Percentiles rank a stretch among this genome's conserved stretches.
Conservation (phyloP, 768 basidiomycete species). For the Boletus sensibilis region DNA sequence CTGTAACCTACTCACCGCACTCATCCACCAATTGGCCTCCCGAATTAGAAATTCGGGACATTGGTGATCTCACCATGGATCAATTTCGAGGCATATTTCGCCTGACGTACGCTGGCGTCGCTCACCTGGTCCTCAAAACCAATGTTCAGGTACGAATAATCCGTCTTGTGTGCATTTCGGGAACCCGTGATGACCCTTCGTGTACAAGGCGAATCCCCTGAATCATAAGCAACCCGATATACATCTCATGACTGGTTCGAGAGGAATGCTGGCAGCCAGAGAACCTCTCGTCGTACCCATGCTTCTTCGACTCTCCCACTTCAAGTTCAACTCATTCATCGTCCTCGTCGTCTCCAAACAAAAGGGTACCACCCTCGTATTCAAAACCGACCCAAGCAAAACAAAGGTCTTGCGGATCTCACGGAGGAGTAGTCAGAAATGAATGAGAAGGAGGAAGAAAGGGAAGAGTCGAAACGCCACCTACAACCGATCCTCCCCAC, state of each 20-base stretch:
- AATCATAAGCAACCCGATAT: constrained; percentile 92
- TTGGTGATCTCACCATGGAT: constrained; percentile 93
- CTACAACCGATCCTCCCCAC: constrained; percentile 34
- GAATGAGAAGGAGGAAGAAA: constrained; percentile 36
- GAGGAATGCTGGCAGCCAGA: constrained; percentile 90
- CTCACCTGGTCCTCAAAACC: constrained; percentile 80
- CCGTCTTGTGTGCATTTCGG: neutral
- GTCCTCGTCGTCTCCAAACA: constrained; percentile 97
- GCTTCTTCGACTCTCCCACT: constrained; percentile 94
- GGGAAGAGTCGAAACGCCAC: constrained; percentile 44
- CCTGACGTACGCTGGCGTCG: constrained; percentile 92
- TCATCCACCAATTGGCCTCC: constrained; percentile 65
- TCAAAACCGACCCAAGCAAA: constrained; percentile 90
- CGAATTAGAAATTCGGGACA: constrained; percentile 94
- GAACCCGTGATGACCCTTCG: constrained; percentile 5
- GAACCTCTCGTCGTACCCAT: constrained; percentile 97
- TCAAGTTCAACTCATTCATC: constrained; percentile 91
- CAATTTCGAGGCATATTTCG: constrained; percentile 97
- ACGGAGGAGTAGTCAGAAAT: constrained; percentile 56
- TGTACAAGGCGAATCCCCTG: constrained; percentile 82
- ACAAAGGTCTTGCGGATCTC: constrained; percentile 76
- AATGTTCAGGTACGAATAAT: constrained; percentile 76
- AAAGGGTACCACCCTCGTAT: constrained; percentile 97
- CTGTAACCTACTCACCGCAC: neutral
- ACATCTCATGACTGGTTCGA: constrained; percentile 77